phyloP scores from a whole-genome alignment of 192 early-diverging fungal genomes.

The Backusella parvicylindrica region DNA sequence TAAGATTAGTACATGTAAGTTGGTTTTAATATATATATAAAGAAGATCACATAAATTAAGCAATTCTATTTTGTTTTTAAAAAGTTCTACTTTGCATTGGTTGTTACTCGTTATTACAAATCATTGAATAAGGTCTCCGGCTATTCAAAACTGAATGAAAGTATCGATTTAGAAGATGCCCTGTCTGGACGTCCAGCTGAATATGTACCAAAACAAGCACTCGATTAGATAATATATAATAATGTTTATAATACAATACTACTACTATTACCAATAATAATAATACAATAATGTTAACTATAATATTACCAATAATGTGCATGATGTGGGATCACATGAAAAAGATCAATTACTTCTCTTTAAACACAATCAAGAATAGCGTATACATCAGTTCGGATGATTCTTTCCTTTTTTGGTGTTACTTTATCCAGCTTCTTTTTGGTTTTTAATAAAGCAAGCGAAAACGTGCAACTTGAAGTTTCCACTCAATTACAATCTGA shows the following conservation, averaged over 20 bases:
- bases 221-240: not conserved
- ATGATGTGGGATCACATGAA: not conserved
- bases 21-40: not conserved
- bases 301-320: not conserved
- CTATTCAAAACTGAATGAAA: not conserved
- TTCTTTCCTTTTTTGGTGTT: not conserved
- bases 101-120: constrained; percentile 21
- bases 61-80: no score
- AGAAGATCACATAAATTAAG: not conserved
- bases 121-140: constrained; percentile 2
- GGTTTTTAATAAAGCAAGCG: not conserved
- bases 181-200: not conserved
- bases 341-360: not conserved
- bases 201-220: not conserved
- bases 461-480: not conserved
- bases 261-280: not conserved
- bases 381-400: not conserved
- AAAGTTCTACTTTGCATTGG: constrained; percentile 28
- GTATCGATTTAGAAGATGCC: constrained; percentile 10
- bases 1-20: constrained; percentile 30
- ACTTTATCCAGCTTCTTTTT: not conserved
- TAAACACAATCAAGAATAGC: not conserved
- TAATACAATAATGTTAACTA: not conserved
- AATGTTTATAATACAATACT: not conserved
- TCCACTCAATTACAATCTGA: not conserved